Conservation (phyloP, 441 rosid species). For the Daphne laureola region DNA sequence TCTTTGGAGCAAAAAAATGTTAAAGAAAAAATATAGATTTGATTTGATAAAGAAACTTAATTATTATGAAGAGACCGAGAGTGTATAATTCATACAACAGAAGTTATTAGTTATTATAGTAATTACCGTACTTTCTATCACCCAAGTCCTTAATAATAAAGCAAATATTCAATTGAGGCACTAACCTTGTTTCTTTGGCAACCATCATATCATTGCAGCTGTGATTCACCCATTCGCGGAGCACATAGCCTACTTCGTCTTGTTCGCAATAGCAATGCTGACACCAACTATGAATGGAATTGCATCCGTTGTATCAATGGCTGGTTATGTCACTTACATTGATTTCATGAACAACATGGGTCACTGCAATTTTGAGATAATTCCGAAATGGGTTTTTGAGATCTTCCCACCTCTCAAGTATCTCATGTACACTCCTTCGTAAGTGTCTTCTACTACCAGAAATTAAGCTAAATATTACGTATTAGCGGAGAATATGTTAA, state of each 20-base stretch:
- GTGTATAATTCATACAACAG: no score
- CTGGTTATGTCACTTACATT: slow-evolving; percentile 27
- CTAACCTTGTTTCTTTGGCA: not conserved
- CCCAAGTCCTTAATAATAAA: no score
- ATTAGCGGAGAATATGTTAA: no score
- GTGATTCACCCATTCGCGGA: slow-evolving; percentile 43
- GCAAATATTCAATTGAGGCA: no score
- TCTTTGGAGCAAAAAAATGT: no score
- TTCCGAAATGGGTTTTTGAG: slow-evolving; percentile 22
- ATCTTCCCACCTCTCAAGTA: slow-evolving; percentile 28
- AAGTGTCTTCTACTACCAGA: not conserved
- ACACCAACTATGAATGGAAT: slow-evolving; percentile 22
- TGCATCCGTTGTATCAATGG: slow-evolving; percentile 18
- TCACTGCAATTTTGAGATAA: slow-evolving; percentile 28
- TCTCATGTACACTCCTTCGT: slow-evolving; percentile 34
- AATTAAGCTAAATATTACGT: not conserved
- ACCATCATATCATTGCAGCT: slow-evolving; percentile 15
- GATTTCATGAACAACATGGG: slow-evolving; percentile 37
- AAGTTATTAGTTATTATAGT: no score
- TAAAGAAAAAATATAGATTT: no score
- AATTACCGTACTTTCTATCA: no score
- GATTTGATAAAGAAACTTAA: no score
- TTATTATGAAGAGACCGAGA: no score
- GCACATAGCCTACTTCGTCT: slow-evolving; percentile 25
- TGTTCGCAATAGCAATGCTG: slow-evolving; percentile 26